phyloP scores from a whole-genome alignment of 805 yeast species.

The Ogataea siamensis region DNA sequence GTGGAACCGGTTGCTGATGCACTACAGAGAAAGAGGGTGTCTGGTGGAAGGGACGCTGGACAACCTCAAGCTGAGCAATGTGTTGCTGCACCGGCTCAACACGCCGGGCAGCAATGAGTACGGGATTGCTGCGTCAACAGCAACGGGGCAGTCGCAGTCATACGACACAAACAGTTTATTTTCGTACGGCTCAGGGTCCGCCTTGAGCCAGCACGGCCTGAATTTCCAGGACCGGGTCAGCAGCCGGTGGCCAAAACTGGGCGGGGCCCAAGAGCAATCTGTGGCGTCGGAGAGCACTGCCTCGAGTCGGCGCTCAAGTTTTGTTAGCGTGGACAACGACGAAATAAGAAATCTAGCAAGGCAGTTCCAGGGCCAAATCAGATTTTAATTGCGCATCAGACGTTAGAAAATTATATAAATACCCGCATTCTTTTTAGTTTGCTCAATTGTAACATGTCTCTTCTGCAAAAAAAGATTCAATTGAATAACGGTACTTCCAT shows the following conservation, averaged over 20 bases:
- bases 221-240: conserved; percentile 8
- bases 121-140: conserved; percentile 8
- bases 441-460: conserved; percentile 13
- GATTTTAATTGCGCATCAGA: conserved; percentile 4
- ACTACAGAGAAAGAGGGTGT: conserved; percentile 81
- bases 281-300: conserved; percentile 3
- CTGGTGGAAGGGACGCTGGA: conserved; percentile 88
- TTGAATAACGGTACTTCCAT: conserved; percentile 63
- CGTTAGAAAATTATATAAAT: neutral
- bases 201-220: conserved; percentile 12
- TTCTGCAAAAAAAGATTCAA: conserved; percentile 29
- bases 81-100: conserved; percentile 40
- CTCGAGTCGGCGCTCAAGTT: conserved; percentile 5
- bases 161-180: conserved; percentile 40
- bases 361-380: conserved; percentile 7
- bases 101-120: neutral
- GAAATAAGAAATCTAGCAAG: conserved; percentile 6
- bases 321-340: conserved; percentile 5
- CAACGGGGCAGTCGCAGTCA: conserved; percentile 24
- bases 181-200: conserved; percentile 34
- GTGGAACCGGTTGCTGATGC: conserved; percentile 77
- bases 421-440: conserved; percentile 1
- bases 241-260: conserved; percentile 25
- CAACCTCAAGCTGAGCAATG: conserved; percentile 68
- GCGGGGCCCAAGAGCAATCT: conserved; percentile 1